Percentiles rank a stretch among this genome's conserved stretches.
phyloP scores from a whole-genome alignment of 192 early-diverging fungal species.

The Martensiomyces pterosporus region DNA sequence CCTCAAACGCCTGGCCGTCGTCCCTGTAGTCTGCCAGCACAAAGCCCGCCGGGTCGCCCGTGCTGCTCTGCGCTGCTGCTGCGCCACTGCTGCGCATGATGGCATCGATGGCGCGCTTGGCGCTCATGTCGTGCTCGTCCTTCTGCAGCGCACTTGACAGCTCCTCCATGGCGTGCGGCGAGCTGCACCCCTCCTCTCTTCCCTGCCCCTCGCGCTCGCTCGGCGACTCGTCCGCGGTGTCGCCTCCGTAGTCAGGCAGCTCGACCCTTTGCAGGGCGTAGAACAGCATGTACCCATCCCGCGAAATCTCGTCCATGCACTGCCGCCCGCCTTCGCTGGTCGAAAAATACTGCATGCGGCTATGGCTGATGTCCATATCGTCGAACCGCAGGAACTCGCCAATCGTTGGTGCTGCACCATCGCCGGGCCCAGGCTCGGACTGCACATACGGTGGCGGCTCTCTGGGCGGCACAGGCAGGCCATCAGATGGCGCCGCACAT shows the following conservation, averaged over 20 bases:
- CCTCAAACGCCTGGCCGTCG: slow-evolving; percentile 7
- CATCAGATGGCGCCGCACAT: background rate
- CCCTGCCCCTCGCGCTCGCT: too few relatives aligned
- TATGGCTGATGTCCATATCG: slow-evolving; percentile 52
- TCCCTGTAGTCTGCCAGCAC: background rate
- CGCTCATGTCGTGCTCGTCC: slow-evolving; percentile 7
- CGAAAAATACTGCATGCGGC: slow-evolving; percentile 41
- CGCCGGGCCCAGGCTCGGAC: background rate
- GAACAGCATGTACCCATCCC: slow-evolving; percentile 61
- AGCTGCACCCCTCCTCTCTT: background rate
- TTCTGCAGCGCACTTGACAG: slow-evolving; percentile 12
- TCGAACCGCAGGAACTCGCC: slow-evolving; percentile 51
- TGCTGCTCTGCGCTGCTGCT: background rate
- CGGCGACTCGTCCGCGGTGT: background rate
- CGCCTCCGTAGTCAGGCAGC: background rate
- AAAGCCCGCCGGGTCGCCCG: background rate
- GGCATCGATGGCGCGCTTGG: slow-evolving; percentile 2
- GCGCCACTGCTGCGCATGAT: slow-evolving; percentile 8
- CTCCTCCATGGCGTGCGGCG: slow-evolving; percentile 18
- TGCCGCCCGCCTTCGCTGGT: slow-evolving; percentile 20
- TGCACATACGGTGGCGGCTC: background rate
- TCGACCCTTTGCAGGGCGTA: slow-evolving; percentile 55
- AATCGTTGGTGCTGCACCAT: background rate
- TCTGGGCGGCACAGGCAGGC: background rate
- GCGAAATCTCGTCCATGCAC: slow-evolving; percentile 47